phyloP scores from a whole-genome alignment of 306 rosid genomes.

The Ceratonia siliqua region DNA sequence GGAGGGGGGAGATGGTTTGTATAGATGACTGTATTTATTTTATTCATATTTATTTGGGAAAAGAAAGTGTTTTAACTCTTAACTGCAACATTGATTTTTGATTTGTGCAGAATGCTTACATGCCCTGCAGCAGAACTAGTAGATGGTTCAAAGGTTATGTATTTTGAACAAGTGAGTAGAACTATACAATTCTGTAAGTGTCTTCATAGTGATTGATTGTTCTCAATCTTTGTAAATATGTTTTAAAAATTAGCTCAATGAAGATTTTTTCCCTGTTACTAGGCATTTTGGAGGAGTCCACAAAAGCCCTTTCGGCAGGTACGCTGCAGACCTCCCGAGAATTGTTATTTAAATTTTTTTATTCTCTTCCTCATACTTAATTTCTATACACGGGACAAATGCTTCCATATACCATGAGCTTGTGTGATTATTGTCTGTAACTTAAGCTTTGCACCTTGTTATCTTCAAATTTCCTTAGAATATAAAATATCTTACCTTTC shows the following conservation, averaged over 20 bases:
- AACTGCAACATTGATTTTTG: background rate
- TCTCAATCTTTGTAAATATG: background rate
- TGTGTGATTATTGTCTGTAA: conserved; percentile 8
- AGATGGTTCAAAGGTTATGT: conserved; percentile 82
- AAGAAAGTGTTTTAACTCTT: background rate
- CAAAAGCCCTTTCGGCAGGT: conserved; percentile 96
- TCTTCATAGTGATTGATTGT: background rate
- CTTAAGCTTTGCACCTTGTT: background rate
- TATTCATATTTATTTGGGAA: background rate
- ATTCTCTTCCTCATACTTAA: background rate
- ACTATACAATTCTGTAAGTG: background rate
- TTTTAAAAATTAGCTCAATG: background rate
- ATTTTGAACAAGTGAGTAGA: conserved; percentile 74
- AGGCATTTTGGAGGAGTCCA: conserved; percentile 98
- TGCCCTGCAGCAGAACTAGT: conserved; percentile 96
- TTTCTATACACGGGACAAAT: background rate
- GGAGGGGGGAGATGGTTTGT: background rate
- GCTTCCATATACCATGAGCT: background rate
- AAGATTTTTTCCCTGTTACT: conserved; percentile 33
- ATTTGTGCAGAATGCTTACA: conserved; percentile 42
- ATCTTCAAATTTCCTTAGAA: conserved; percentile 1
- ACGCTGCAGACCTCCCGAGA: conserved; percentile 3
- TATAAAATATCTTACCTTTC: background rate
- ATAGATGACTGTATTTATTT: too few relatives aligned
- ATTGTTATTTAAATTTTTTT: background rate